Conservation (phyloP, 75 land plant genomes). For the Adiantum capillusveneris region DNA sequence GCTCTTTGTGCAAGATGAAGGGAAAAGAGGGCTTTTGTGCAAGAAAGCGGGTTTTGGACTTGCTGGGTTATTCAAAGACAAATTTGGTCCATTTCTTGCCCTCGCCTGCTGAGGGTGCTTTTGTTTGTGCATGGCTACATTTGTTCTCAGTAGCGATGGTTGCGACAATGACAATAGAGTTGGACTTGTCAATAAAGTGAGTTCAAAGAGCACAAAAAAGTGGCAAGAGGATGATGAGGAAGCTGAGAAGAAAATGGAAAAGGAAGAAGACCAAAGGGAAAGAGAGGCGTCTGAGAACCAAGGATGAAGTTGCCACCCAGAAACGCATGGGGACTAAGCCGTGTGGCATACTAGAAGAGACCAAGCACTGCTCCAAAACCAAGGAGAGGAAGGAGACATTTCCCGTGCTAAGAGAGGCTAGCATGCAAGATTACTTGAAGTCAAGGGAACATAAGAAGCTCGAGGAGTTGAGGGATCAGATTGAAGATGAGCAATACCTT, state of each 20-base stretch:
- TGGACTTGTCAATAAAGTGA: background rate
- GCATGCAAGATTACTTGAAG: slow-evolving; percentile 82
- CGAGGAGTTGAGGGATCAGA: slow-evolving; percentile 66
- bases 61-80: too few relatives aligned
- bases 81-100: slow-evolving; percentile 62
- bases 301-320: slow-evolving; percentile 77
- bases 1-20: too few relatives aligned
- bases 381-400: slow-evolving; percentile 46
- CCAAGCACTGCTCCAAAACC: slow-evolving; percentile 64
- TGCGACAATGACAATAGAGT: slow-evolving; percentile 40
- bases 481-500: slow-evolving; percentile 78
- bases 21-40: too few relatives aligned
- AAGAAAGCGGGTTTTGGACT: too few relatives aligned
- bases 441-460: slow-evolving; percentile 85
- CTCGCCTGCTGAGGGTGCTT: slow-evolving; percentile 56
- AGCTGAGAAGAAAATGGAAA: slow-evolving; percentile 64
- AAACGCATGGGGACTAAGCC: slow-evolving; percentile 71
- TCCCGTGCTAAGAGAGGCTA: slow-evolving; percentile 53
- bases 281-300: slow-evolving; percentile 61
- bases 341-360: slow-evolving; percentile 62
- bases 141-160: slow-evolving; percentile 54
- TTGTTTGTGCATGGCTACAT: slow-evolving; percentile 36
- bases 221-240: slow-evolving; percentile 34
- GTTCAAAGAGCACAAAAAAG: slow-evolving; percentile 5
- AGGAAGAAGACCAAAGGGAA: slow-evolving; percentile 65